Evolutionary conservation across 495 filamentous ascomycete genomes (phyloP), one percentile per base, ranked within the genome.

Genomic region (Sphaerosporella brunnea): DNA sequence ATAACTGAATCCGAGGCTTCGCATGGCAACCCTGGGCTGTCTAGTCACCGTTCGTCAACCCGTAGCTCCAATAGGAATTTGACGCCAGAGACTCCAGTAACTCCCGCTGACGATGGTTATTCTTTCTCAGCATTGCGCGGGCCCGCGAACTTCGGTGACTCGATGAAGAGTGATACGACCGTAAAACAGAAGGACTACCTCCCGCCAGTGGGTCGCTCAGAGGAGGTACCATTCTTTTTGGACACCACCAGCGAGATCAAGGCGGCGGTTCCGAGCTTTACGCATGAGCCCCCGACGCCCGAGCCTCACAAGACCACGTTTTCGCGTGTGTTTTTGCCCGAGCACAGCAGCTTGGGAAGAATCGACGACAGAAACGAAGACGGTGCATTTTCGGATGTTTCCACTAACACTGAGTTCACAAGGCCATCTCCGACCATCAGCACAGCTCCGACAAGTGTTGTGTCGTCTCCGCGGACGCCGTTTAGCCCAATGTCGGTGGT

Each of bases 151-250:
- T 5, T 43, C 3, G 24, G 10, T 5, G 39, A 25, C 16, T 5
- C 39, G 4, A 23, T 9, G 10, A 46, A 34, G 28, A 34, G 26
- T 19, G 28, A 46, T 35, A 18, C 21, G n/a, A 46, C 43, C 18
- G 23, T 35, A 10, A 20, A 28, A 4, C 43, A 20, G 18, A 9
- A 21, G n/a, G 40, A 26, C 3, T 43, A 43, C 20, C 19, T 16
- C 13, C 13, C 9, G 24, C 21, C 40, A n/a, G 11, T 11, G 3
- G 26, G 35, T n/a, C n/a, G 11, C 13, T 46, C 43, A 15, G 18
- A 23, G n/a, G 43, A 46, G 23, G 43, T 46, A 18, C 43, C 43
- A 13, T 13, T 46, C 26, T 46, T 46, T 23, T 19, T 46, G 11
- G 43, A 46, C 15, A 46, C 43, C 7, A 35, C 43, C 15, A n/a